Conservation (phyloP, 192 early-diverging fungal genomes). For the Linnemannia hyalina region DNA sequence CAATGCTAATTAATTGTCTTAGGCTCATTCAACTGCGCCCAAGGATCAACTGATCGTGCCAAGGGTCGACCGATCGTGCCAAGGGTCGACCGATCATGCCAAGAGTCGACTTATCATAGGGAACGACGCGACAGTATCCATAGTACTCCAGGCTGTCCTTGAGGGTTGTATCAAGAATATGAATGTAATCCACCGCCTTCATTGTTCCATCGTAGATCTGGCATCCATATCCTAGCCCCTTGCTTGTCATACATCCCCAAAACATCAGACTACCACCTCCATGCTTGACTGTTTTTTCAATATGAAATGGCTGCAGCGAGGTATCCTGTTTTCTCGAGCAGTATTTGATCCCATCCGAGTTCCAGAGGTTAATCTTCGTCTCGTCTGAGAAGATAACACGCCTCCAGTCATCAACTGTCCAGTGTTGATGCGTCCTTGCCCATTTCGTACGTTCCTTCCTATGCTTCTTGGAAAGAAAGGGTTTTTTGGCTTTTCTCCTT, state of each 20-base stretch:
- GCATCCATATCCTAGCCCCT: conserved; percentile 23
- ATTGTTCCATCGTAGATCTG: conserved; percentile 30
- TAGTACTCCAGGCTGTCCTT: conserved; percentile 11
- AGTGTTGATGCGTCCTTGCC: conserved; percentile 30
- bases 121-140: no score
- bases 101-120: no score
- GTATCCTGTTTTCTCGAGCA: conserved; percentile 19
- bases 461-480: no score
- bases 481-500: no score
- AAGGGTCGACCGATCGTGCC: no score
- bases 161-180: conserved; percentile 20
- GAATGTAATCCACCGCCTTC: conserved; percentile 14
- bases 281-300: conserved; percentile 41
- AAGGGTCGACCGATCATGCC: no score
- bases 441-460: no score
- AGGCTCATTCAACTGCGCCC: no score
- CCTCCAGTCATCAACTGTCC: conserved; percentile 57
- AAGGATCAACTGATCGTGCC: no score
- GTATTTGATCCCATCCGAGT: conserved; percentile 50
- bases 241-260: conserved; percentile 43
- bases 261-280: conserved; percentile 46
- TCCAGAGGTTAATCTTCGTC: conserved; percentile 54
- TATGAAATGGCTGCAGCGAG: conserved; percentile 9
- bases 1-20: no score
- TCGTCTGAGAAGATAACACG: conserved; percentile 57